phyloP scores from a whole-genome alignment of 2,329 filamentous ascomycete genomes.

The Myriosclerotinia curreyana region DNA sequence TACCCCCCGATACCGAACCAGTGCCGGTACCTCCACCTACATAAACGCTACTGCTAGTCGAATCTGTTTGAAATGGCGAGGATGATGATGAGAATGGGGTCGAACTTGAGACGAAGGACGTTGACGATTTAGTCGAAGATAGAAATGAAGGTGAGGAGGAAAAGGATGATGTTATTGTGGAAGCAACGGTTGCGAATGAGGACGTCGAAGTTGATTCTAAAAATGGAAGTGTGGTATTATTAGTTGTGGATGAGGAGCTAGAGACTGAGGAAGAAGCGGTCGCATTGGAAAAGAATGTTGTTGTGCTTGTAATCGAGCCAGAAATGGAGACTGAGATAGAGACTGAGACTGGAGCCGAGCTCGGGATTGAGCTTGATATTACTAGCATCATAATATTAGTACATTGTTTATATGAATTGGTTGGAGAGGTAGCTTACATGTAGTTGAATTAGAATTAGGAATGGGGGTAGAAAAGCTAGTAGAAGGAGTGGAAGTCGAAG shows the following conservation, averaged over 20 bases:
- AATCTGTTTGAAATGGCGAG: constrained; percentile 17
- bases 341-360: constrained; percentile 13
- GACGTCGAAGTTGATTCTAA: constrained; percentile 18
- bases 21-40: constrained; percentile 24
- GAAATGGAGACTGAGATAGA: constrained; percentile 15
- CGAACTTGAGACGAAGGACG: constrained; percentile 14
- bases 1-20: constrained; percentile 11
- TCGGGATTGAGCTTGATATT: constrained; percentile 35
- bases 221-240: constrained; percentile 9
- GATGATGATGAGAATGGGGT: constrained; percentile 16
- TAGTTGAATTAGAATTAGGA: constrained; percentile 37
- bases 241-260: constrained; percentile 24
- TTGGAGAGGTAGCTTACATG: constrained; percentile 31
- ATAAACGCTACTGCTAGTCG: constrained; percentile 20
- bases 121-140: constrained; percentile 22
- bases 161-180: constrained; percentile 20
- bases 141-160: constrained; percentile 12
- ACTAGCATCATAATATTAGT: constrained; percentile 30
- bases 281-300: constrained; percentile 15
- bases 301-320: constrained; percentile 28
- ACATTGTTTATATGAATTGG: constrained; percentile 12
- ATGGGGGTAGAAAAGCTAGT: constrained; percentile 34
- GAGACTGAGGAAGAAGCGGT: constrained; percentile 23
- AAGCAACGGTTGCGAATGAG: constrained; percentile 24
- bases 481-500: constrained; percentile 34